Evolutionary conservation across 257 asterid genomes (phyloP), one percentile per base, ranked within the genome.

Genomic region (Primulina eburnea): DNA sequence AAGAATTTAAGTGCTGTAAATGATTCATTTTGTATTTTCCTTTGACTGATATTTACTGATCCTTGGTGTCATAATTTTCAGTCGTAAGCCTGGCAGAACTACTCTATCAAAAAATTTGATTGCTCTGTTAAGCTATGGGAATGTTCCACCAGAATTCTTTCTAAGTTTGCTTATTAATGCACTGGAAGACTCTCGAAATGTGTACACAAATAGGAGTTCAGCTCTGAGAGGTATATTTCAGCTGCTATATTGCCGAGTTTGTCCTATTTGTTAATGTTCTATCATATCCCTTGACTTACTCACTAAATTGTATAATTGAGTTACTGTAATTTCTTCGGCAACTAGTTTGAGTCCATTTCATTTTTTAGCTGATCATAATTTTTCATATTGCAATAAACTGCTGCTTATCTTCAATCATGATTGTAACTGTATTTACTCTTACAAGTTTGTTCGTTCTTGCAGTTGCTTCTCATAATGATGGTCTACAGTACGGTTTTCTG

Each of bases 61-160:
- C 29, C 71, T 57, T 76, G 14, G 34, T 63, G 5, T 72, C 76
- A 38, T 73, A 26, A 74, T 50, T 80, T 85, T 71, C 90, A 92
- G 96, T 77, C 74, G 37, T 73, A 87, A 76, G 71, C 97, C 98
- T 18, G 80, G 74, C 72, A 83, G 80, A 72, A 68, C 60, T 60
- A 65, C 24, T 68, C 80, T 92, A 2, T 92, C 98, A 8, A 92
- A 76, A 75, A 20, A 75, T 70, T 77, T 92, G 80, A 92, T 88
- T 81, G 83, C 96, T 37, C 92, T 92, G 30, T 73, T 92, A 76
- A 80, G 75, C 80, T 88, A 87, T 73, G 97, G 97, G 38, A 92
- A 90, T 61, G 90, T 92, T 66, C 92, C 95, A 0, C 67, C 52
- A 67, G 82, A 68, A 28, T 85, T 82, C 81, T 92, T 92, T 70